phyloP scores from a whole-genome alignment of 2,329 filamentous ascomycete genomes.

The Epichloe glyceriae region DNA sequence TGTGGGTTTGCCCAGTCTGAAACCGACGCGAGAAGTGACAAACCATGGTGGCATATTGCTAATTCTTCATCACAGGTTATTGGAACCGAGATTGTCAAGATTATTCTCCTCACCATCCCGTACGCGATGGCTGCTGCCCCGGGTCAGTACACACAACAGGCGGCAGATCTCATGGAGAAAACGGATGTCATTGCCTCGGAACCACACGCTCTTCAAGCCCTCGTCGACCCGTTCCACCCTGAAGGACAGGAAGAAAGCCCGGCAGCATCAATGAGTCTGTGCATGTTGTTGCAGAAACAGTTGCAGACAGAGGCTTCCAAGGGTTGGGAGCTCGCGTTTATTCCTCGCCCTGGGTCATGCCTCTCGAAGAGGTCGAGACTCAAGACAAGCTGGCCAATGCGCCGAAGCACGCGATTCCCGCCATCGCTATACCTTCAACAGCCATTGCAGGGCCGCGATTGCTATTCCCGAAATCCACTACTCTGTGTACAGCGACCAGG shows the following conservation, averaged over 20 bases:
- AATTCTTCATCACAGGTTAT: conserved; percentile 34
- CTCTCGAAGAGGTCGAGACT: conserved; percentile 45
- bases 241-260: conserved; percentile 50
- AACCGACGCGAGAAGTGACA: not conserved
- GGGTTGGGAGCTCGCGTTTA: conserved; percentile 60
- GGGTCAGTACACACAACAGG: conserved; percentile 57
- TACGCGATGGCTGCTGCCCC: conserved; percentile 72
- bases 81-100: conserved; percentile 83
- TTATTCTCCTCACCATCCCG: conserved; percentile 87
- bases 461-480: conserved; percentile 85
- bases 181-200: conserved; percentile 90
- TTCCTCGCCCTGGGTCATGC: conserved; percentile 58
- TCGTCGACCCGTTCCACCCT: conserved; percentile 74
- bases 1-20: conserved; percentile 38
- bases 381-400: conserved; percentile 45
- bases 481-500: conserved; percentile 80
- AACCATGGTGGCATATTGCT: not conserved
- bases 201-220: conserved; percentile 67
- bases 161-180: conserved; percentile 72
- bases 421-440: conserved; percentile 60
- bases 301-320: conserved; percentile 62
- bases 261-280: conserved; percentile 52
- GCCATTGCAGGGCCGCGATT: conserved; percentile 62
- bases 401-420: conserved; percentile 66
- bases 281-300: conserved; percentile 75